A percentile compares a stretch with the other conserved stretches of the same genome.
Conservation (phyloP, 768 basidiomycete species). For the Pilatotrama ljubarskyi region DNA sequence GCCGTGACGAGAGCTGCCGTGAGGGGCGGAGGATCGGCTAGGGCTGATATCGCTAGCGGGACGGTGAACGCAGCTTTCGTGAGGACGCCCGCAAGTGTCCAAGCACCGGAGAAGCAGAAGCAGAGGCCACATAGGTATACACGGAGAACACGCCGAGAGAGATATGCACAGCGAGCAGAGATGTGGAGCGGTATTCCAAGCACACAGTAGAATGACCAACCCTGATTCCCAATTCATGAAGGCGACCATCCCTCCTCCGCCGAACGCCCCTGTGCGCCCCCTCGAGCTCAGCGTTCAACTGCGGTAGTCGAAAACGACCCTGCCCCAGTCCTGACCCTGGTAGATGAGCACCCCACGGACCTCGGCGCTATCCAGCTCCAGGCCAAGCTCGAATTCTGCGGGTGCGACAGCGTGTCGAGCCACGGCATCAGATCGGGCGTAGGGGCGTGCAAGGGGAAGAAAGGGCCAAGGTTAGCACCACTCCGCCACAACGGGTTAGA, state of each 20-base stretch:
- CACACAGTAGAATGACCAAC: too few species aligned
- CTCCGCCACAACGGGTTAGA: conserved; percentile 1
- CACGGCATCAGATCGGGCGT: not conserved
- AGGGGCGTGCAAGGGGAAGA: not conserved
- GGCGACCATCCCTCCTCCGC: not conserved
- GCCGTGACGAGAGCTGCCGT: not conserved
- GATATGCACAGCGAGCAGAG: not conserved
- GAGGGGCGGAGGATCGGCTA: not conserved
- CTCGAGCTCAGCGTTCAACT: conserved; percentile 25
- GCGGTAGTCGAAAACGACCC: conserved; percentile 62
- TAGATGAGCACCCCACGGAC: conserved; percentile 79
- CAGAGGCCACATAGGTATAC: not conserved
- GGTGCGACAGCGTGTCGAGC: not conserved
- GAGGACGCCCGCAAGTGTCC: not conserved
- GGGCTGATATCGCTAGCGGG: not conserved
- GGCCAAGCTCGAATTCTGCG: conserved; percentile 78
- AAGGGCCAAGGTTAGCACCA: not conserved
- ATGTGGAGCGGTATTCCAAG: too few species aligned
- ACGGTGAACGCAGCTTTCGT: not conserved
- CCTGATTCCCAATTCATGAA: not conserved
- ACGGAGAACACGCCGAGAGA: not conserved
- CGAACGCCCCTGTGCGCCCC: not conserved
- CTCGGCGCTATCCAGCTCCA: conserved; percentile 85
- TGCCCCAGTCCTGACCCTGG: conserved; percentile 79
- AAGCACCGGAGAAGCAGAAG: not conserved